Evolutionary conservation across 2,329 filamentous ascomycete species (phyloP), one percentile per base, ranked within the genome.

Genomic region (Aspergillus fischeri): DNA sequence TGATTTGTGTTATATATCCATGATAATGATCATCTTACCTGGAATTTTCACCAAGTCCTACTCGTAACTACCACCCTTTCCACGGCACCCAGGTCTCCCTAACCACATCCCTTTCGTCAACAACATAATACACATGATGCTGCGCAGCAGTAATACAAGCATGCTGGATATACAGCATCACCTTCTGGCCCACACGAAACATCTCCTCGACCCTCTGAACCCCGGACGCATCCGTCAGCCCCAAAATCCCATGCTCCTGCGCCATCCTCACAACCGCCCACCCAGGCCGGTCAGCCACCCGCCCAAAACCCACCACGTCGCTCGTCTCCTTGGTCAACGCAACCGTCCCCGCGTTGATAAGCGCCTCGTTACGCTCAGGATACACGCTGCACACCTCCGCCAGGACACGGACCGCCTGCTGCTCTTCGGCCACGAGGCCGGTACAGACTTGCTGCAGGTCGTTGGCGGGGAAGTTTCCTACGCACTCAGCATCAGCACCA

Each of bases 381-480:
- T 93, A 93, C 3, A 87, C 69, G 54, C 84, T 86, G 29, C 84
- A 82, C 1, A 93, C 83, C 69, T 93, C 89, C 0, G 86, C 83
- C 10, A 92, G 74, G 5, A 92, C 79, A 75, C 72, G 65, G 74
- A 67, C 42, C 17, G 67, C 62, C 63, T 70, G 73, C 27, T 75
- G 57, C 0, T 55, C 29, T 9, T 58, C 51, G 6, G 11, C 2
- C 70, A 70, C 25, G 7, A 88, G 85, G 62, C 87, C 84, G 0
- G 89, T 90, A 1, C 88, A 84, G 2, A 92, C 80, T 71, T 93
- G 90, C 71, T 94, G 90, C 60, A 92, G 77, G 70, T 93, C 90
- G 11, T 92, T 83, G 4, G 85, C 80, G 0, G 89, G 85, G 69
- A 91, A 92, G 3, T 67, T 67, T 50, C 65, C 65, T 63, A 14